These are phyloP conservation scores for Parietichytrium sp. DNA, from an alignment of 108 stramenopile genomes.

Conservation along the genomic window DNA sequence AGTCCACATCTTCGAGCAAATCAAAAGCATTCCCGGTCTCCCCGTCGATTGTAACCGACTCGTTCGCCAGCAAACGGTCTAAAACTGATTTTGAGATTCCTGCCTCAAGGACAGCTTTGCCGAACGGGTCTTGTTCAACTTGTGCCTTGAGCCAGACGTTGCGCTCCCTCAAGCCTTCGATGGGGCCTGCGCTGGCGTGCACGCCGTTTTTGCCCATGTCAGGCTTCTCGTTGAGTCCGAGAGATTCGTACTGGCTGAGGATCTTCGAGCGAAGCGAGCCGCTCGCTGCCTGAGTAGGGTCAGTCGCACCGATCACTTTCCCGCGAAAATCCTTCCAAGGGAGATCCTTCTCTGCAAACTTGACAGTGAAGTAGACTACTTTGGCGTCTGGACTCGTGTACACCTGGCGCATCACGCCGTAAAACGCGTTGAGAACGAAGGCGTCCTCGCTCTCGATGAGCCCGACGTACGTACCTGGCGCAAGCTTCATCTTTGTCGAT, in stretches of 20 bases:
- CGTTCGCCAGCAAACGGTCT: slow-evolving; percentile 14
- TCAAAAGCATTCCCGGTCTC: slow-evolving; percentile 21
- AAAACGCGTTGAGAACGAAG: slow-evolving; percentile 47
- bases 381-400: slow-evolving; percentile 24
- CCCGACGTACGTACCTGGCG: slow-evolving; percentile 28
- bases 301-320: slow-evolving; percentile 44
- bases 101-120: not conserved
- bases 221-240: slow-evolving; percentile 10
- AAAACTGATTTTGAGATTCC: slow-evolving; percentile 7
- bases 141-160: slow-evolving; percentile 43
- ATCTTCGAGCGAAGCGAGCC: slow-evolving; percentile 29
- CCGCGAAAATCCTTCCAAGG: slow-evolving; percentile 49
- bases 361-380: slow-evolving; percentile 40
- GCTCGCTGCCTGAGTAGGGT: slow-evolving; percentile 24
- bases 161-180: slow-evolving; percentile 48
- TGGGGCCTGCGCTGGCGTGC: slow-evolving; percentile 45
- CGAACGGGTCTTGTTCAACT: slow-evolving; percentile 38
- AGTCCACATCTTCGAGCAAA: slow-evolving; percentile 13
- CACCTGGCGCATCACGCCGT: slow-evolving; percentile 45
- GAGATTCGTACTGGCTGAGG: not conserved
- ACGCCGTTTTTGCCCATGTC: slow-evolving; percentile 43
- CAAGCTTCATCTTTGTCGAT: not conserved
- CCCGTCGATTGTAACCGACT: not conserved
- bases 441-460: slow-evolving; percentile 51
- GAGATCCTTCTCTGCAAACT: not conserved